Evolutionary conservation across 2,329 filamentous ascomycete genomes (phyloP).

Genomic region (Curvularia sp.): DNA sequence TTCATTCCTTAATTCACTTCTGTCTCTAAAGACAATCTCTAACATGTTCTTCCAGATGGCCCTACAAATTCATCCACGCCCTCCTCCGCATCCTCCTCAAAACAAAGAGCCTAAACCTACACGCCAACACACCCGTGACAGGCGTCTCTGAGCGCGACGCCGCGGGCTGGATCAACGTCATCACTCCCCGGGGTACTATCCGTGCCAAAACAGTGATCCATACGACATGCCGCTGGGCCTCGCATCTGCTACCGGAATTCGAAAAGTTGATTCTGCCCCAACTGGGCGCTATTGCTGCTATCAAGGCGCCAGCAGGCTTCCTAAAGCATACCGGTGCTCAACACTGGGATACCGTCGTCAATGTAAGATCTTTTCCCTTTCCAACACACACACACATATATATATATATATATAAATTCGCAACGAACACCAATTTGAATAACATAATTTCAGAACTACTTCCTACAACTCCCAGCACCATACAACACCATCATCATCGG

Average conservation of each 20-base stretch:
- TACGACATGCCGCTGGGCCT: constrained; percentile 23
- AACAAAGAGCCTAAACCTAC: constrained; percentile 9
- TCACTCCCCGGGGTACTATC: constrained; percentile 12
- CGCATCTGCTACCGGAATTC: constrained; percentile 21
- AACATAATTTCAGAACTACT: constrained; percentile 13
- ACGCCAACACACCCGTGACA: constrained; percentile 17
- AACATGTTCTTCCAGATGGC: constrained; percentile 13
- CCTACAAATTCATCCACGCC: constrained; percentile 23
- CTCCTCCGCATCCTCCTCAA: constrained; percentile 16
- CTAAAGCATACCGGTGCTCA: constrained; percentile 22
- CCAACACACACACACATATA: too few species aligned
- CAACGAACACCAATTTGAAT: too few species aligned
- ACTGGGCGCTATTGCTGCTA: constrained; percentile 7
- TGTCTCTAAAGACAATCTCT: background rate
- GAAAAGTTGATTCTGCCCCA: constrained; percentile 14
- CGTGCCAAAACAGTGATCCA: constrained; percentile 17
- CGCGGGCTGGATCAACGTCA: constrained; percentile 13
- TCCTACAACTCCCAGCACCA: constrained; percentile 19
- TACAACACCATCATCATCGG: constrained; percentile 23
- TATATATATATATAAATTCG: too few species aligned
- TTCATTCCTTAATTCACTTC: background rate
- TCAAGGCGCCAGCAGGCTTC: constrained; percentile 18
- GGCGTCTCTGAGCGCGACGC: constrained; percentile 15
- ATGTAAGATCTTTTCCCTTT: constrained; percentile 6
- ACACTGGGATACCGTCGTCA: constrained; percentile 19